phyloP scores from a whole-genome alignment of 2,329 filamentous ascomycete species.

The Pestalotiopsis sp. region DNA sequence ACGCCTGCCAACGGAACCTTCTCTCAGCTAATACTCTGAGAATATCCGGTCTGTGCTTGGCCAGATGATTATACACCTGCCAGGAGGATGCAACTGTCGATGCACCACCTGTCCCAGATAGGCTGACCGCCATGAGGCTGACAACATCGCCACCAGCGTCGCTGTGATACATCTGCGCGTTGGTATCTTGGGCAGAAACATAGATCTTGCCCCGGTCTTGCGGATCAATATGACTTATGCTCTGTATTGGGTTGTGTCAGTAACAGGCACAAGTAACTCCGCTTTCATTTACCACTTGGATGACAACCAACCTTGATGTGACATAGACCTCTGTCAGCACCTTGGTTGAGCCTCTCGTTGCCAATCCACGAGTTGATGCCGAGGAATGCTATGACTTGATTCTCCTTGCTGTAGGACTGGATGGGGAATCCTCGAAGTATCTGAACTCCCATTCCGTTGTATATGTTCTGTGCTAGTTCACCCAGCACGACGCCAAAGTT shows the following conservation, averaged over 20 bases:
- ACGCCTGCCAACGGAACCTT: background rate
- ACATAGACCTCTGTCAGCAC: background rate
- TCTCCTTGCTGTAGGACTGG: background rate
- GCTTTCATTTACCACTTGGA: too few relatives aligned
- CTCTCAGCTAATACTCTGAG: background rate
- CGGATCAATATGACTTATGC: slow-evolving; percentile 2
- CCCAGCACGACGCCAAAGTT: background rate
- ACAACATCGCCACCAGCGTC: slow-evolving; percentile 1
- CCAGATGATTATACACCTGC: slow-evolving; percentile 6
- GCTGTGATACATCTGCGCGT: background rate
- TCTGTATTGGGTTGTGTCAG: background rate
- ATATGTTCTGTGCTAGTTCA: background rate
- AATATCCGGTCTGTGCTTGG: slow-evolving; percentile 3
- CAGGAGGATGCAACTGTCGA: slow-evolving; percentile 1
- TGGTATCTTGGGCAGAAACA: background rate
- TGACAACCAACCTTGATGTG: slow-evolving; percentile 1
- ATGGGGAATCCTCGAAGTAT: background rate
- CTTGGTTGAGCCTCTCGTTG: slow-evolving; percentile 2
- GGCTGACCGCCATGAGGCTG: slow-evolving; percentile 1
- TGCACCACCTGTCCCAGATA: background rate
- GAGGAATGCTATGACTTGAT: slow-evolving; percentile 1
- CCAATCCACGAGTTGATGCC: background rate
- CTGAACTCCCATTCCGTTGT: background rate
- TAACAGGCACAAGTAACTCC: background rate
- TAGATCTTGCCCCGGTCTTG: background rate